Evolutionary conservation across 2,329 filamentous ascomycete genomes (phyloP).

Genomic region (Cercospora berteroae): DNA sequence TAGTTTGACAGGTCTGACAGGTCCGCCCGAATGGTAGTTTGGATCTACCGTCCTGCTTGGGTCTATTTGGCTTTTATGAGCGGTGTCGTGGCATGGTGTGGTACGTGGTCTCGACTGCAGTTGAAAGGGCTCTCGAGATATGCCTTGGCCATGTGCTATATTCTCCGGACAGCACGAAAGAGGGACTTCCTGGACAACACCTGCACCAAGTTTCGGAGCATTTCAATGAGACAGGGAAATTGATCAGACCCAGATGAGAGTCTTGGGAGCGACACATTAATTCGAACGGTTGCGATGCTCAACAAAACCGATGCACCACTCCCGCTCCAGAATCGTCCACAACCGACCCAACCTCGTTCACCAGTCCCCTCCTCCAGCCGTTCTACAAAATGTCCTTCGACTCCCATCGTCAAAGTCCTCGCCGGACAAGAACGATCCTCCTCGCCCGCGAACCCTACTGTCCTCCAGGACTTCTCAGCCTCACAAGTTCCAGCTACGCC

Average conservation of each 20-base stretch:
- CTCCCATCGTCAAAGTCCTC: too few species aligned
- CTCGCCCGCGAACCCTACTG: constrained; percentile 27
- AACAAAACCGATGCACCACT: too few species aligned
- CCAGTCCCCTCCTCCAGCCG: too few species aligned
- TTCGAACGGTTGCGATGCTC: too few species aligned
- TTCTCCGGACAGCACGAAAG: neutral
- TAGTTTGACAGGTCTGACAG: neutral
- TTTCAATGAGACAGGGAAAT: neutral
- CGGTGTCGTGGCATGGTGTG: neutral
- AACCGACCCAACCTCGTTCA: too few species aligned
- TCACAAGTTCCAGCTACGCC: constrained; percentile 52
- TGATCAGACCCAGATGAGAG: neutral
- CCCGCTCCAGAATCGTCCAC: too few species aligned
- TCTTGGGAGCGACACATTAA: too few species aligned
- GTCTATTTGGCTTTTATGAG: neutral
- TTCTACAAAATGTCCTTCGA: too few species aligned
- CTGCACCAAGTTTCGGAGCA: neutral
- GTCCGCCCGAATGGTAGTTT: neutral
- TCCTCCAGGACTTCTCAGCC: constrained; percentile 42
- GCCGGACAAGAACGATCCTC: neutral
- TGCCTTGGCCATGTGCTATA: neutral
- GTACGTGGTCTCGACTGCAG: neutral
- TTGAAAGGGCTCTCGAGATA: too few species aligned
- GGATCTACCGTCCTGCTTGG: neutral
- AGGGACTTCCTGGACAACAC: neutral